phyloP scores from a whole-genome alignment of 2,329 filamentous ascomycete species.

The Fusarium nanum region DNA sequence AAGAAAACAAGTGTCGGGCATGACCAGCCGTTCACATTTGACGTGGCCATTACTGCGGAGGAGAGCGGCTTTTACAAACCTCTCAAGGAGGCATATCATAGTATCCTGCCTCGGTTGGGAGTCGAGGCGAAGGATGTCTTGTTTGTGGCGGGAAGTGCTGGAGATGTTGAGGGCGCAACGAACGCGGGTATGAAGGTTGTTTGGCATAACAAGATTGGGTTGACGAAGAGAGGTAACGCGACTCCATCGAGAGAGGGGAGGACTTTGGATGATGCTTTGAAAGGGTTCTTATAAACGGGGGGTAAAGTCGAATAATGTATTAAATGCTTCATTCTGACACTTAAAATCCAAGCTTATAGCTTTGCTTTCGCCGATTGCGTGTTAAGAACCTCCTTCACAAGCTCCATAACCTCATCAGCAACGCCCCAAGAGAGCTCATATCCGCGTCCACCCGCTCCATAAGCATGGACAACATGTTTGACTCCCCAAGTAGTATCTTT shows the following conservation, averaged over 20 bases:
- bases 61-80: constrained; percentile 57
- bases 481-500: constrained; percentile 17
- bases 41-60: constrained; percentile 53
- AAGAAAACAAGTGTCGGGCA: constrained; percentile 8
- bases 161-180: constrained; percentile 54
- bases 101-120: constrained; percentile 46
- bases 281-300: not conserved
- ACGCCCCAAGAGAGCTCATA: constrained; percentile 72
- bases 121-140: constrained; percentile 46
- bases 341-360: constrained; percentile 1
- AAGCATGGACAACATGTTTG: constrained; percentile 62
- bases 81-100: constrained; percentile 48
- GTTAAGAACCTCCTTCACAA: constrained; percentile 24
- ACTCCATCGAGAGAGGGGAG: constrained; percentile 11
- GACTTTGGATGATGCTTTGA: constrained; percentile 1
- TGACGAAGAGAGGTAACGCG: constrained; percentile 45
- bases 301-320: no score
- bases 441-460: constrained; percentile 70
- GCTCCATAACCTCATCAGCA: constrained; percentile 58
- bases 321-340: no score
- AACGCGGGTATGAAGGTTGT: constrained; percentile 54
- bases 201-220: constrained; percentile 53
- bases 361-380: not conserved
- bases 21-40: constrained; percentile 43
- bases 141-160: constrained; percentile 55